Percentiles rank a stretch among this genome's conserved stretches.
Evolutionary conservation across 2,329 filamentous ascomycete genomes (phyloP).

Genomic region (Xenosphaeropsis pyriputrescens): DNA sequence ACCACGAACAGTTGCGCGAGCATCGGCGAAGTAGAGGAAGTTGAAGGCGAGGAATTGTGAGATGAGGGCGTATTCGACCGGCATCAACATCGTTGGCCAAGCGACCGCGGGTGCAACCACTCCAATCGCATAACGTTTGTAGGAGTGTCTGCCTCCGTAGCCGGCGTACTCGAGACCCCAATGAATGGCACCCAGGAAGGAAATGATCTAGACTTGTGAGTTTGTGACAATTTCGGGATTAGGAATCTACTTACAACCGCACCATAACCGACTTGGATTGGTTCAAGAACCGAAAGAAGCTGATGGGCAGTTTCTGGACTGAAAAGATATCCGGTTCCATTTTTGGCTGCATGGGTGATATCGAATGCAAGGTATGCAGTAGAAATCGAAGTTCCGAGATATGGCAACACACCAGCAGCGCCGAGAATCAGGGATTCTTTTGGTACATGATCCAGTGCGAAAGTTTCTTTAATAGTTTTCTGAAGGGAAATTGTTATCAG

Average conservation of each 20-base stretch:
- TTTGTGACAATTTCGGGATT: too few relatives aligned
- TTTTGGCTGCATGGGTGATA: slow-evolving; percentile 51
- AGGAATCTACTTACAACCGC: slow-evolving; percentile 47
- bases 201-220: slow-evolving; percentile 50
- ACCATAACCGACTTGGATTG: slow-evolving; percentile 80
- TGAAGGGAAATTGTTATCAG: slow-evolving; percentile 16
- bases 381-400: slow-evolving; percentile 68
- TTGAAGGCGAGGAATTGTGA: slow-evolving; percentile 77
- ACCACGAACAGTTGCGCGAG: slow-evolving; percentile 54
- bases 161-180: slow-evolving; percentile 80
- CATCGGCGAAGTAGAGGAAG: slow-evolving; percentile 73
- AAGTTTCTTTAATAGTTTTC: slow-evolving; percentile 54
- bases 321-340: slow-evolving; percentile 49
- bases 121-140: slow-evolving; percentile 71
- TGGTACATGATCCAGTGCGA: slow-evolving; percentile 49
- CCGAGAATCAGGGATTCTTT: slow-evolving; percentile 54
- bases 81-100: slow-evolving; percentile 80
- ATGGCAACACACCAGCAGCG: slow-evolving; percentile 69
- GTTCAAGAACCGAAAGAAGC: slow-evolving; percentile 63
- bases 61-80: slow-evolving; percentile 72
- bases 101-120: slow-evolving; percentile 66
- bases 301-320: slow-evolving; percentile 54
- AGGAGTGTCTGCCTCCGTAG: slow-evolving; percentile 52
- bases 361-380: slow-evolving; percentile 76
- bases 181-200: slow-evolving; percentile 85